These are phyloP conservation scores for Turritis glabra DNA, from an alignment of 345 rosid genomes.

Conservation along the genomic window DNA sequence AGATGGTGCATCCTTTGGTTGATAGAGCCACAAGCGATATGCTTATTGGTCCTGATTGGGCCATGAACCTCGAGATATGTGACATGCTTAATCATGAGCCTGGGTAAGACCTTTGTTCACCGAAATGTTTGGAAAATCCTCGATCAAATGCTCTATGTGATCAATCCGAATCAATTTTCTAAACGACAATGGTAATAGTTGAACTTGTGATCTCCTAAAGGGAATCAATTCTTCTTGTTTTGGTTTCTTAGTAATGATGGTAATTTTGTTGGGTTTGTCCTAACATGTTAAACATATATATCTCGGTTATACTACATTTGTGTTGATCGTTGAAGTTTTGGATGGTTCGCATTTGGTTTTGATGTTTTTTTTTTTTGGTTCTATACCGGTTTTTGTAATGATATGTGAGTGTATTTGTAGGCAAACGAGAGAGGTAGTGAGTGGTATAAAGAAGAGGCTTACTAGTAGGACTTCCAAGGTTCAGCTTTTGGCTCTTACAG, in stretches of 20 bases:
- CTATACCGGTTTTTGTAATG: background rate
- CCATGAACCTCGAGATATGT: slow-evolving; percentile 99
- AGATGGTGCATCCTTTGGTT: slow-evolving; percentile 96
- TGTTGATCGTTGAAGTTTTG: background rate
- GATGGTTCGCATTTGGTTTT: slow-evolving; percentile 2
- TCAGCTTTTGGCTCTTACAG: slow-evolving; percentile 93
- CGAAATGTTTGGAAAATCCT: background rate
- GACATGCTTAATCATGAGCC: slow-evolving; percentile 95
- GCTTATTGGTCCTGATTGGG: slow-evolving; percentile 99
- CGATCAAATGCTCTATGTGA: background rate
- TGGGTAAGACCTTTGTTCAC: slow-evolving; percentile 46
- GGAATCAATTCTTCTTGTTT: background rate
- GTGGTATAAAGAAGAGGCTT: slow-evolving; percentile 89
- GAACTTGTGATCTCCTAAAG: background rate
- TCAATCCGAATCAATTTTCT: background rate
- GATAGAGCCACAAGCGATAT: slow-evolving; percentile 98
- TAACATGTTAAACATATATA: background rate
- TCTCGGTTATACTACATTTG: background rate
- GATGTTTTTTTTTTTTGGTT: slow-evolving; percentile 4
- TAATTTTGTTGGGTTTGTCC: background rate
- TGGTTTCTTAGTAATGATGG: background rate
- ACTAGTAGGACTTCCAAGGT: slow-evolving; percentile 84
- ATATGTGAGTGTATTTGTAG: slow-evolving; percentile 44
- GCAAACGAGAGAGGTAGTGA: slow-evolving; percentile 93
- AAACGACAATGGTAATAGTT: background rate